Conservation (phyloP, 2,329 filamentous ascomycete genomes). For the Ceratocystis cacaofunesta region DNA sequence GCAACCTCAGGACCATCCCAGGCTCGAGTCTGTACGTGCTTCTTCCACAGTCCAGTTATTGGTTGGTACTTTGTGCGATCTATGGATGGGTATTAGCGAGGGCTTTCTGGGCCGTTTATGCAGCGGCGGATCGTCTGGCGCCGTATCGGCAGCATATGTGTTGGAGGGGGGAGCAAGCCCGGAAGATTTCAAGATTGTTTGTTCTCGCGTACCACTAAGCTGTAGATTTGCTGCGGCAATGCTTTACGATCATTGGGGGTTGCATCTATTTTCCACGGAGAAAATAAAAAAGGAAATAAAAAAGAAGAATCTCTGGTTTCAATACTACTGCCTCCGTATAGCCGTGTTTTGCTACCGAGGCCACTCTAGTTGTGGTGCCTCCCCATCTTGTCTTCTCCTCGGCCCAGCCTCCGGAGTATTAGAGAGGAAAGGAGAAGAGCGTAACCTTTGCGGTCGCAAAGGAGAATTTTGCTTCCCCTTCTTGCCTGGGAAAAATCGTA, state of each 20-base stretch:
- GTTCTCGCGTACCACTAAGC: not conserved
- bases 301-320: not conserved
- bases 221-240: not conserved
- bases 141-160: no score
- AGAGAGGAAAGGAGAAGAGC: not conserved
- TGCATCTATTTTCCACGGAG: no score
- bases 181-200: not conserved
- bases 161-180: not conserved
- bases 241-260: no score
- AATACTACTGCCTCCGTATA: not conserved
- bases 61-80: no score
- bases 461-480: not conserved
- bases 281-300: not conserved
- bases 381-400: not conserved
- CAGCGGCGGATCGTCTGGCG: no score
- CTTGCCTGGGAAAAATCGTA: no score
- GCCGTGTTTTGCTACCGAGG: not conserved
- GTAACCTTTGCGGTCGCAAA: not conserved
- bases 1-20: no score
- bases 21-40: no score
- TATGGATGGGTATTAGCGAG: no score
- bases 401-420: not conserved
- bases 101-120: no score
- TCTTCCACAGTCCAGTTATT: no score
- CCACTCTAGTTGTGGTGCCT: not conserved